These are phyloP conservation scores for Vitis riparia DNA, from an alignment of 164 flowering plant genomes.

Conservation along the genomic window DNA sequence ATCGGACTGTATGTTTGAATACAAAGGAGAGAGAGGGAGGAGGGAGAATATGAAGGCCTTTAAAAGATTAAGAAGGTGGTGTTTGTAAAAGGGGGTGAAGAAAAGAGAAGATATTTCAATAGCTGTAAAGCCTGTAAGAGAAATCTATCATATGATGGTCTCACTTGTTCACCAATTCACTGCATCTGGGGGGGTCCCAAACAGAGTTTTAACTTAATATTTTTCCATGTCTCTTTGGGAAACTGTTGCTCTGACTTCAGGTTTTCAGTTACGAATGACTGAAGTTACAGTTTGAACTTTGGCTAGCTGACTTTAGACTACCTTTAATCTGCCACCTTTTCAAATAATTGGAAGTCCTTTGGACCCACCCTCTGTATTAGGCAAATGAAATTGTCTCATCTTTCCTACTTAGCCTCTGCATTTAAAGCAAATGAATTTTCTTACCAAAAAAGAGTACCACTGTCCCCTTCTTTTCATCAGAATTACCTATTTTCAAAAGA, in stretches of 20 bases:
- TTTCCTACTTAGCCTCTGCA: no score
- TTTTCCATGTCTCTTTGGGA: background rate
- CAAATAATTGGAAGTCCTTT: constrained; percentile 9
- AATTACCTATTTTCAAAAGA: no score
- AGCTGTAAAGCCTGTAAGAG: background rate
- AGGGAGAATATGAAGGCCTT: background rate
- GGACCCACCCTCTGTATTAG: background rate
- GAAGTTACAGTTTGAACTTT: constrained; percentile 14
- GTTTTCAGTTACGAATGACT: constrained; percentile 17
- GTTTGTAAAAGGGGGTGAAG: background rate
- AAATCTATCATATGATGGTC: background rate
- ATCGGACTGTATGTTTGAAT: constrained; percentile 4
- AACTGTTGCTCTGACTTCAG: constrained; percentile 8
- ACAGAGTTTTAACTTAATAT: background rate
- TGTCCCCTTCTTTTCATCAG: no score
- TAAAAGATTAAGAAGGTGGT: background rate
- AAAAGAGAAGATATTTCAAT: no score
- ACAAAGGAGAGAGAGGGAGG: background rate
- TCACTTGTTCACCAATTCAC: constrained; percentile 1
- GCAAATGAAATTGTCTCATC: no score
- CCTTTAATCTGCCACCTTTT: constrained; percentile 7
- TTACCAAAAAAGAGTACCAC: no score
- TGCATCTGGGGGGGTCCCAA: background rate
- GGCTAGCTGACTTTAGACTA: constrained; percentile 7
- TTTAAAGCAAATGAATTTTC: no score